phyloP scores from a whole-genome alignment of 768 basidiomycete genomes.

The Boletus coccyginus region DNA sequence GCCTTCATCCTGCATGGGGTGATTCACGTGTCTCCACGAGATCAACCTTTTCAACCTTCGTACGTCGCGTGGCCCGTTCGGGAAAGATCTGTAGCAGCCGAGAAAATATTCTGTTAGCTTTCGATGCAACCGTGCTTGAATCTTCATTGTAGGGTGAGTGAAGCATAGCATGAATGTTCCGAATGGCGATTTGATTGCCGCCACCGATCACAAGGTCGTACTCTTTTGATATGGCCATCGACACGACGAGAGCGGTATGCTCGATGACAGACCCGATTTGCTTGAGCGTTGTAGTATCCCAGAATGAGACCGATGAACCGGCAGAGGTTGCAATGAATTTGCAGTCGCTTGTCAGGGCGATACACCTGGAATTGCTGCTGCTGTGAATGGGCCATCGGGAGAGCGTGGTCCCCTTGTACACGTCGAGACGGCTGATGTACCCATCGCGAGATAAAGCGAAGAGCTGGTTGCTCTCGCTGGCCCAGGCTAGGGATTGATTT shows the following conservation, averaged over 20 bases:
- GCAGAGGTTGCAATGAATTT: conserved; percentile 5
- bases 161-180: background rate
- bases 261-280: conserved; percentile 8
- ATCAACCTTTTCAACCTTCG: background rate
- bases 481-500: conserved; percentile 13
- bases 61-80: background rate
- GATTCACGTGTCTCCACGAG: background rate
- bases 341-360: background rate
- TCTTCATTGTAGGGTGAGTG: background rate
- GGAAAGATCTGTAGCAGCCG: background rate
- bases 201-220: conserved; percentile 3
- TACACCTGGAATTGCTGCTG: background rate
- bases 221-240: conserved; percentile 5
- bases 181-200: background rate
- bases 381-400: conserved; percentile 2
- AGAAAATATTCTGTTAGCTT: background rate
- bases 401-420: background rate
- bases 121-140: background rate
- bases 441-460: conserved; percentile 3
- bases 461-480: conserved; percentile 2
- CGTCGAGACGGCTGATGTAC: conserved; percentile 2
- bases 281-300: conserved; percentile 5
- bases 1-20: background rate
- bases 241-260: background rate
- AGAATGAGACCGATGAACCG: conserved; percentile 7